Conservation (phyloP, 129 eudicot species). For the Rutidosis leptorrhynchoides region DNA sequence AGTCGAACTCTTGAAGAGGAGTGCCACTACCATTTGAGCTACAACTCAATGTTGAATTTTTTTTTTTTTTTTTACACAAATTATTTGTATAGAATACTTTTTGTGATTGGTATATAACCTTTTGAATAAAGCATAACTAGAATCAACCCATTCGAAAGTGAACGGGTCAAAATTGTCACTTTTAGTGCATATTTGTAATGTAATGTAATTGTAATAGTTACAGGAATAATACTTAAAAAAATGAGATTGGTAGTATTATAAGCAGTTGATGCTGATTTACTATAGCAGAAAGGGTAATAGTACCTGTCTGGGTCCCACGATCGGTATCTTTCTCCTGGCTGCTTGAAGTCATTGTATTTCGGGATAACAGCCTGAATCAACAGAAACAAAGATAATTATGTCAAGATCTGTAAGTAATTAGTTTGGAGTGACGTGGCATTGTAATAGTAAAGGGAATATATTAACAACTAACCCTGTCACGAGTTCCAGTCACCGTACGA, state of each 20-base stretch:
- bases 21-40: no score
- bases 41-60: no score
- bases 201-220: no score
- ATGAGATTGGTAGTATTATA: no score
- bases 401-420: background rate
- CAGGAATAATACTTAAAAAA: background rate
- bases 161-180: background rate
- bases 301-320: conserved; percentile 87
- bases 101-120: background rate
- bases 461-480: conserved; percentile 49
- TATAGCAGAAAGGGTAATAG: background rate
- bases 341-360: conserved; percentile 76
- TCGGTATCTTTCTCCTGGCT: conserved; percentile 90
- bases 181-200: background rate
- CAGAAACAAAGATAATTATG: background rate
- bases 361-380: conserved; percentile 52
- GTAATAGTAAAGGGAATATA: background rate
- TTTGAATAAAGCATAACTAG: background rate
- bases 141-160: background rate
- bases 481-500: conserved; percentile 45
- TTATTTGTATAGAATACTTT: background rate
- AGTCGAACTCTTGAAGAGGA: no score
- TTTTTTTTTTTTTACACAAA: no score
- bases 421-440: background rate
- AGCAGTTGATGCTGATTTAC: background rate